Percentiles rank a stretch among this genome's conserved stretches.
Conservation (phyloP, 805 yeast species). For the Starmerella vaccinii region DNA sequence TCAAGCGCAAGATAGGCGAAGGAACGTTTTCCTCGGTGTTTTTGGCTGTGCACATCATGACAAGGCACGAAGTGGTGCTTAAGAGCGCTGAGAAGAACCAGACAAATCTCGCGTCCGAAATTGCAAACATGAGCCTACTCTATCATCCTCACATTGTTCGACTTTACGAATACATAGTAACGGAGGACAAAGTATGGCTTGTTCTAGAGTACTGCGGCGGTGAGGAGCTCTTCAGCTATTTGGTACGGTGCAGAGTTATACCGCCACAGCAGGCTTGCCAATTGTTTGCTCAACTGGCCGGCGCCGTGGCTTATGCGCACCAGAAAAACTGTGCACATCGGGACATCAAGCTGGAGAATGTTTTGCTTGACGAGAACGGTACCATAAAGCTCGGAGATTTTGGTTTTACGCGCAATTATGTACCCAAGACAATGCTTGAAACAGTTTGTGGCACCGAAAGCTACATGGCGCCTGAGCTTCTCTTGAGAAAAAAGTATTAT, state of each 20-base stretch:
- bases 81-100: constrained; percentile 69
- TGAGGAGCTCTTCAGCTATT: constrained; percentile 33
- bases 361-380: constrained; percentile 65
- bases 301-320: constrained; percentile 66
- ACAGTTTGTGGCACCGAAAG: constrained; percentile 92
- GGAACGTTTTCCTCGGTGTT: constrained; percentile 87
- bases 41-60: constrained; percentile 65
- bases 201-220: constrained; percentile 76
- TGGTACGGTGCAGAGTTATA: constrained; percentile 28
- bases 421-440: constrained; percentile 47
- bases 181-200: constrained; percentile 74
- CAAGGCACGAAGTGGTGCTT: constrained; percentile 67
- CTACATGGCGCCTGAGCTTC: constrained; percentile 93
- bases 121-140: constrained; percentile 76
- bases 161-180: constrained; percentile 73
- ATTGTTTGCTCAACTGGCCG: constrained; percentile 43
- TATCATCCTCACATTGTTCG: constrained; percentile 74
- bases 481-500: constrained; percentile 55
- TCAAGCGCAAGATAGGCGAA: constrained; percentile 69
- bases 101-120: constrained; percentile 81
- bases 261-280: constrained; percentile 15
- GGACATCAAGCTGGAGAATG: constrained; percentile 67
- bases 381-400: constrained; percentile 82
- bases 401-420: constrained; percentile 81
- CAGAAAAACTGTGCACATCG: constrained; percentile 69